Base-by-base conservation (phyloP, 2,329 filamentous ascomycete species). In the Lachnellula subtilissima region DNA sequence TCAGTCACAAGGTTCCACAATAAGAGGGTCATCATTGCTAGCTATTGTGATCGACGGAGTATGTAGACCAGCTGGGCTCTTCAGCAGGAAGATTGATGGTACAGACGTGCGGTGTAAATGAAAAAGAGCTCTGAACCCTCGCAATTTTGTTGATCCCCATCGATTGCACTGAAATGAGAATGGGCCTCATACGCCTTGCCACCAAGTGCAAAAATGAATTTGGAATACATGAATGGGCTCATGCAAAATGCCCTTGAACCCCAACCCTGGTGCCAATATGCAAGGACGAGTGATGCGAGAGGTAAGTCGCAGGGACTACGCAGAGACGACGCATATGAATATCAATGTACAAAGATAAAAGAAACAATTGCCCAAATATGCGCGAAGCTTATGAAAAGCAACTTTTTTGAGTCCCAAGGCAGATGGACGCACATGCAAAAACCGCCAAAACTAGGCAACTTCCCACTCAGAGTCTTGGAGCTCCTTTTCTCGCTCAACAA, bases 391-490 rank as follows among this genome's bases (percentile, higher is more conserved):
- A n/a, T 22, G 37, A 43, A 17, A 4, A 37, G 28, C 14, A 40
- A 23, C 35, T 50, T 50, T 45, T 25, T 2, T 45, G 42, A 45
- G 19, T 45, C 28, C 35, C 35, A 28, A 22, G 8, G 14, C 19
- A 17, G 9, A 17, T 15, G 35, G 23, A 25, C 12, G 23, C 11
- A 52, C 11, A 43, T 15, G 48, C 15, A 40, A n/a, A 15, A 15
- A 17, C 22, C 5, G 48, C 22, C 28, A 48, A 48, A 54, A 48
- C 49, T 64, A 69, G 50, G 67, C 62, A 46, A 69, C 67, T 52
- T 67, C 67, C 67, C 67, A 69, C 43, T 69, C 67, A n/a, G 61
- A 64, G 49, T 69, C 67, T 53, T 66, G 57, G 17, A 64, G 35
- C 40, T 61, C 54, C 22, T 55, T 37, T 23, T 67, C 63, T 15